Percentiles rank a stretch among this genome's conserved stretches.
Evolutionary conservation across 176 grass and related monocot species (phyloP).

Genomic region (Cenchrus purpureus): DNA sequence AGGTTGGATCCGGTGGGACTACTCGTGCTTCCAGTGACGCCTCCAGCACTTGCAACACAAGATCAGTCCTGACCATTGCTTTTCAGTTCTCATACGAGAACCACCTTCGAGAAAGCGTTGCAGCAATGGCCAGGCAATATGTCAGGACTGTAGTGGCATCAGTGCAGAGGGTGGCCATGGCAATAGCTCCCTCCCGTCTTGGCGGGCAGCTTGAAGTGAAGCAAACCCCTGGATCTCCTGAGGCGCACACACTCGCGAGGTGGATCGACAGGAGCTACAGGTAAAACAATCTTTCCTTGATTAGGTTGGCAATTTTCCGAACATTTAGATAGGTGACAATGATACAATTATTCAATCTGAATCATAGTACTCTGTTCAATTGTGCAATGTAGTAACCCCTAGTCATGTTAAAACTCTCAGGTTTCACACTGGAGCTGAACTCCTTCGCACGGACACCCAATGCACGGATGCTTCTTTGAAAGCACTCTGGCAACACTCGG

Average conservation of each 20-base stretch:
- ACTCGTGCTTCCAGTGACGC: constrained; percentile 64
- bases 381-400: constrained; percentile 40
- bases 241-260: constrained; percentile 76
- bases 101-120: constrained; percentile 85
- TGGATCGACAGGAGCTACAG: constrained; percentile 92
- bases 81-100: constrained; percentile 98
- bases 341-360: not conserved
- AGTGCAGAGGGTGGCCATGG: constrained; percentile 94
- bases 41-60: constrained; percentile 53
- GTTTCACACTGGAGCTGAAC: constrained; percentile 82
- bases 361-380: not conserved
- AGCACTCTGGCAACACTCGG: constrained; percentile 84
- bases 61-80: constrained; percentile 93
- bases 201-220: constrained; percentile 69
- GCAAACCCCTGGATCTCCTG: constrained; percentile 71
- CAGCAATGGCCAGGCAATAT: constrained; percentile 92
- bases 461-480: constrained; percentile 69
- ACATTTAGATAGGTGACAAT: not conserved
- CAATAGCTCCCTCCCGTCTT: constrained; percentile 74
- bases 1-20: constrained; percentile 77
- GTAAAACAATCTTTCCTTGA: constrained; percentile 30
- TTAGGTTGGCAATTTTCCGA: not conserved
- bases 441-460: constrained; percentile 55
- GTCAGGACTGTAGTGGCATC: constrained; percentile 91
- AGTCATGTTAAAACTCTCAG: constrained; percentile 28